Evolutionary conservation across 768 basidiomycete species (phyloP), one percentile per base, ranked within the genome.

Genomic region (Lactifluus subvellereus): DNA sequence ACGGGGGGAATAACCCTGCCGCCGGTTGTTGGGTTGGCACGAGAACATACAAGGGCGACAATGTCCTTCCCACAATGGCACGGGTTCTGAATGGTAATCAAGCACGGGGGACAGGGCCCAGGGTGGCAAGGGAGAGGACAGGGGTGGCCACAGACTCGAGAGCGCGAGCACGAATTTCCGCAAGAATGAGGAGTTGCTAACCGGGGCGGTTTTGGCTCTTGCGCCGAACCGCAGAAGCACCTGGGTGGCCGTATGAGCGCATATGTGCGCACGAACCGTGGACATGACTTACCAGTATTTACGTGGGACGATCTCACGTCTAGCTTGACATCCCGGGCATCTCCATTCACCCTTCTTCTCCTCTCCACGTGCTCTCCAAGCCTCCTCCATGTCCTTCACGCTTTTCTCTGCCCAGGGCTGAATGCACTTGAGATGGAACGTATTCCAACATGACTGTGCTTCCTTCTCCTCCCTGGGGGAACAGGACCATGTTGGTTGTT

Each of bases 71-170:
- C 81, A 66, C 94, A 98, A 55, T 90, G 86, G 71, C 97, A 99
- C 1, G 80, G 76, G n/a, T 85, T 74, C 48, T 83, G 81, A 0
- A 89, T 84, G 6, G 88, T 90, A 11, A 96, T 82, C 65, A 85
- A 83, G 71, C 97, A 99, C 0, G 94, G 94, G 0, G 95, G 95
- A 75, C 97, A 99, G 0, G 96, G 97, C 0, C 96, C 97, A 0
- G 97, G 96, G 72, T 98, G 96, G 70, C 96, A 98, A 14, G 79
- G 77, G 14, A 94, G 71, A 0, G 94, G 84, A 72, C 95, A 98
- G 0, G 91, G 78, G 70, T 98, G 96, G 0, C 79, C 78, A 68
- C 96, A 99, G 0, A 67, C 67, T 33, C 87, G 82, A 5, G 74
- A 62, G 13, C 88, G 84, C 0, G 84, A 79, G 71, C 90, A 92